Conservation (phyloP, 1,139 yeast genomes). For the Protomyces pachydermus region DNA sequence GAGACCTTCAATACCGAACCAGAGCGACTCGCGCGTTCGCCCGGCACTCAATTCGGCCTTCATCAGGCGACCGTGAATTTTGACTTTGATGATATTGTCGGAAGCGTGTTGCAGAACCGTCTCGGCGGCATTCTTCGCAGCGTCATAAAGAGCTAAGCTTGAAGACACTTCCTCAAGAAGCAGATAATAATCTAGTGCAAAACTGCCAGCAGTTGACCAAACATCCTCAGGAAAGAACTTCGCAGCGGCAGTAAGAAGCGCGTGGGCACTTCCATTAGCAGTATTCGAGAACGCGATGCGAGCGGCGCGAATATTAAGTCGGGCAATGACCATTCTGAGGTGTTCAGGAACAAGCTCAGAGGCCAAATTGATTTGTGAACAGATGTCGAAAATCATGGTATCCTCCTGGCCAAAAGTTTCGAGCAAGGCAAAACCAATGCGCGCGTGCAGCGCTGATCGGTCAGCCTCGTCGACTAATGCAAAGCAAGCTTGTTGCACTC, state of each 20-base stretch:
- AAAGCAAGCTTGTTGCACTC: slow-evolving; percentile 26
- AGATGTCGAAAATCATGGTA: slow-evolving; percentile 16
- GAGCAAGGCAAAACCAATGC: slow-evolving; percentile 6
- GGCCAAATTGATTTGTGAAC: slow-evolving; percentile 21
- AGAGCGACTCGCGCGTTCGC: background rate
- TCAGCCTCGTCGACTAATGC: slow-evolving; percentile 5
- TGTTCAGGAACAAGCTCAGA: background rate
- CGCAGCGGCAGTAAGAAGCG: background rate
- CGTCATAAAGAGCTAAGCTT: slow-evolving; percentile 9
- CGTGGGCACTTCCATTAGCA: slow-evolving; percentile 6
- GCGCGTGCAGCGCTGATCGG: slow-evolving; percentile 3
- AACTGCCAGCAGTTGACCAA: background rate
- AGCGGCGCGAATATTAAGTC: slow-evolving; percentile 20
- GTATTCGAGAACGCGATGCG: slow-evolving; percentile 14
- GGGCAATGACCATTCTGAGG: background rate
- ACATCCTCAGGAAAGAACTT: background rate
- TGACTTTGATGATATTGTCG: background rate
- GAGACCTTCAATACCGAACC: background rate
- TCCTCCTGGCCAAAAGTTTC: background rate
- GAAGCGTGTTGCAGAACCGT: background rate
- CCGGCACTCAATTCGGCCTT: slow-evolving; percentile 2
- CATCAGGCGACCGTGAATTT: slow-evolving; percentile 4
- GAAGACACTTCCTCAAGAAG: slow-evolving; percentile 8
- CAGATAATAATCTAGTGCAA: slow-evolving; percentile 5
- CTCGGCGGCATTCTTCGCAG: background rate